Evolutionary conservation across 352 stramenopile species (phyloP).

Genomic region (Phytophthora sp.): DNA sequence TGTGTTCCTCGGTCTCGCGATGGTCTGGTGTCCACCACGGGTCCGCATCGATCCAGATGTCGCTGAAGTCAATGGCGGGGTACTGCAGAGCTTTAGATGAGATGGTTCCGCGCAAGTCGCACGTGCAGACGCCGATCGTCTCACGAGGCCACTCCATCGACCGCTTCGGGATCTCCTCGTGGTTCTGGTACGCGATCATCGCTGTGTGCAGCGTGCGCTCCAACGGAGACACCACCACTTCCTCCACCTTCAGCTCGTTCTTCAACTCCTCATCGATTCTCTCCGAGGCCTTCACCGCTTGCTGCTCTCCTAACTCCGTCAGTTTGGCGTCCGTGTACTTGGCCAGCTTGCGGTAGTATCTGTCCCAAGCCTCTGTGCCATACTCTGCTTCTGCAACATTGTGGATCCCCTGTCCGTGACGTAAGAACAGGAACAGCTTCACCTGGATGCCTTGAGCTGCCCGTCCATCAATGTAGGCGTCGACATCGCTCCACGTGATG

Average conservation of each 20-base stretch:
- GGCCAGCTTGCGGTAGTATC: slow-evolving; percentile 33
- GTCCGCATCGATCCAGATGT: slow-evolving; percentile 31
- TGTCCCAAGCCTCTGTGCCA: slow-evolving; percentile 25
- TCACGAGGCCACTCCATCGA: slow-evolving; percentile 35
- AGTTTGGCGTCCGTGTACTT: slow-evolving; percentile 34
- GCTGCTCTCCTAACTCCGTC: slow-evolving; percentile 21
- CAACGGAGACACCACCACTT: slow-evolving; percentile 30
- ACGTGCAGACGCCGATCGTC: slow-evolving; percentile 33
- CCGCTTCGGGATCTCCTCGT: slow-evolving; percentile 23
- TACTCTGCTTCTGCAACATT: slow-evolving; percentile 34
- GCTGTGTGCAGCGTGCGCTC: slow-evolving; percentile 32
- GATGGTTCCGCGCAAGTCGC: slow-evolving; percentile 27
- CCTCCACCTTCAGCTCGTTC: slow-evolving; percentile 10
- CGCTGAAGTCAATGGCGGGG: slow-evolving; percentile 22
- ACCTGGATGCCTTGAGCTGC: slow-evolving; percentile 16
- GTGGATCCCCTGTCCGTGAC: slow-evolving; percentile 29
- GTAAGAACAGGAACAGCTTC: slow-evolving; percentile 38
- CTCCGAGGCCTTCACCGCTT: slow-evolving; percentile 14
- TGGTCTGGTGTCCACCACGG: slow-evolving; percentile 30
- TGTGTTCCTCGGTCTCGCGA: slow-evolving; percentile 29
- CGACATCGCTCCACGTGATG: slow-evolving; percentile 38
- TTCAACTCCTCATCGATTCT: slow-evolving; percentile 15
- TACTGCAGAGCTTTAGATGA: slow-evolving; percentile 28
- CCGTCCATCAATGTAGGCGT: slow-evolving; percentile 26
- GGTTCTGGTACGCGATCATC: slow-evolving; percentile 28